phyloP scores from a whole-genome alignment of 2,329 filamentous ascomycete species.

The Pseudocercospora musae region DNA sequence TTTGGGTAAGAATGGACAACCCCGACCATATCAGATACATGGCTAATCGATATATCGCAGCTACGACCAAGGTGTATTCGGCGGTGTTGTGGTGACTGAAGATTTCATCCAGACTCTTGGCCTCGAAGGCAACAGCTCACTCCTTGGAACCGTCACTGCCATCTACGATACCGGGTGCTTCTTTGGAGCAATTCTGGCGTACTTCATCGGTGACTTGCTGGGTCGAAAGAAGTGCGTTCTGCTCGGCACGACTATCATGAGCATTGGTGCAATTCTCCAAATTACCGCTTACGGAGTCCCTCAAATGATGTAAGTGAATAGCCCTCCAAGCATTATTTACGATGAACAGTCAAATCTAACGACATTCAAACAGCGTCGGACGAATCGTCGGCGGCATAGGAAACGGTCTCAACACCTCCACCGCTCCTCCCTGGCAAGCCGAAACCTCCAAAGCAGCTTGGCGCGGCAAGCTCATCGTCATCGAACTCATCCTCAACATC shows the following conservation, averaged over 20 bases:
- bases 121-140: constrained; percentile 31
- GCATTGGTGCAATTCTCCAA: constrained; percentile 48
- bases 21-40: neutral
- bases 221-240: constrained; percentile 50
- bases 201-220: constrained; percentile 47
- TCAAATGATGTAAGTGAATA: constrained; percentile 40
- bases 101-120: constrained; percentile 22
- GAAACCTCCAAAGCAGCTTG: constrained; percentile 48
- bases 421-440: constrained; percentile 50
- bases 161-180: constrained; percentile 61
- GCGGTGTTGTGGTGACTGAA: constrained; percentile 51
- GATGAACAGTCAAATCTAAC: too few species aligned
- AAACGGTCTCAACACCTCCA: constrained; percentile 50
- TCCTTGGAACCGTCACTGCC: constrained; percentile 46
- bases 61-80: constrained; percentile 47
- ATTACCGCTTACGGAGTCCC: constrained; percentile 45
- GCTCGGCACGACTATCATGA: constrained; percentile 50
- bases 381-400: constrained; percentile 48
- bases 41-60: neutral
- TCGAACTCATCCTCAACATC: constrained; percentile 47
- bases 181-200: constrained; percentile 51
- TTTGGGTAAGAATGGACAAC: constrained; percentile 24
- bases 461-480: constrained; percentile 37
- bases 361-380: constrained; percentile 35
- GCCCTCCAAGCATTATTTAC: too few species aligned